Evolutionary conservation across 495 filamentous ascomycete species (phyloP).

Genomic region (Cairneyella variabilis): DNA sequence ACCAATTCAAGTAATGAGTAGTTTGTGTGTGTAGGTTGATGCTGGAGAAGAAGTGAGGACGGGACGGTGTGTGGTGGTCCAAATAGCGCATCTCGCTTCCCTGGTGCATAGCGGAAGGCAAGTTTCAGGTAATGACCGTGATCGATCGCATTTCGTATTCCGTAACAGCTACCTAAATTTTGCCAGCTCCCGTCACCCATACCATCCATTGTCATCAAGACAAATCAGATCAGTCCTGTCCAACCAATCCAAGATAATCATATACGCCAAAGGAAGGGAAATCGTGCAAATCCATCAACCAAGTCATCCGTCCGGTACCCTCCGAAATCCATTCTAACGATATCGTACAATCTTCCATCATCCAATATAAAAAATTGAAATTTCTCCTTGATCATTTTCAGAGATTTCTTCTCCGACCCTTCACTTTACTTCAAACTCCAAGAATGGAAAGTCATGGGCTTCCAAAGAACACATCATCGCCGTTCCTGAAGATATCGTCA

Average conservation of each 20-base stretch:
- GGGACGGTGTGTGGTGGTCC: too few species aligned
- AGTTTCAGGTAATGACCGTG: neutral
- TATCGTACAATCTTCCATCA: neutral
- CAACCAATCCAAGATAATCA: too few species aligned
- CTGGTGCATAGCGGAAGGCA: neutral
- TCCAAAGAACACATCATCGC: conserved; percentile 38
- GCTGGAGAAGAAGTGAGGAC: too few species aligned
- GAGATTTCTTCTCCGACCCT: neutral
- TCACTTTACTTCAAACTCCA: too few species aligned
- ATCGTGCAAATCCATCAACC: conserved; percentile 1
- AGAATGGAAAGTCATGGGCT: conserved; percentile 21
- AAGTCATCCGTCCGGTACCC: neutral
- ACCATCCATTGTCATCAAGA: too few species aligned
- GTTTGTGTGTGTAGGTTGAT: too few species aligned
- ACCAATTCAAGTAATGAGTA: too few species aligned
- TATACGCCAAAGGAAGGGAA: conserved; percentile 10
- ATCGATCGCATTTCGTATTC: neutral
- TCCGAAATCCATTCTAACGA: neutral
- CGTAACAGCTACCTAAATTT: neutral
- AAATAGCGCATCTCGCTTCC: too few species aligned
- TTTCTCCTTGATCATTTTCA: neutral
- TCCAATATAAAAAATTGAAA: neutral
- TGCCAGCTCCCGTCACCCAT: neutral
- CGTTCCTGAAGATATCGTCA: conserved; percentile 36
- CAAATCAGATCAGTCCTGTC: neutral